These are phyloP conservation scores for Penicillium egyptiacum DNA, from an alignment of 495 filamentous ascomycete genomes.

Conservation along the genomic window DNA sequence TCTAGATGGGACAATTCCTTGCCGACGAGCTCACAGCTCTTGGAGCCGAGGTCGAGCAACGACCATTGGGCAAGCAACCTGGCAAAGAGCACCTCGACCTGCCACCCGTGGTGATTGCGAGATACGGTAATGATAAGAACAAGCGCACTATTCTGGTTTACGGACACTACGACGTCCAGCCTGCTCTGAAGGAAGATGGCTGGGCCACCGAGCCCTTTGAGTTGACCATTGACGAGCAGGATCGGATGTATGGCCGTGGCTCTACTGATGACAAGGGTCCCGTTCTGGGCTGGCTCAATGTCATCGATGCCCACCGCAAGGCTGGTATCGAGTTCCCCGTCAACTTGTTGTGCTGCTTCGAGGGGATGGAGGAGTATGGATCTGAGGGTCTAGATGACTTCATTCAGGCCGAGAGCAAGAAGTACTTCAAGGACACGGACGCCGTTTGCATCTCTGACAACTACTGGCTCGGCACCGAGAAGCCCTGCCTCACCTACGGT, in stretches of 20 bases:
- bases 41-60: constrained; percentile 81
- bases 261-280: constrained; percentile 98
- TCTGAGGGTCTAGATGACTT: constrained; percentile 96
- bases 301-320: constrained; percentile 94
- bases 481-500: constrained; percentile 96
- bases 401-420: constrained; percentile 82
- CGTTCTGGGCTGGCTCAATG: constrained; percentile 95
- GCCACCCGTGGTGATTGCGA: constrained; percentile 86
- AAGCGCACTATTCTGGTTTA: constrained; percentile 97
- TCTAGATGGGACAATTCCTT: constrained; percentile 88
- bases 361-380: constrained; percentile 99
- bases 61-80: constrained; percentile 84
- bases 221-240: constrained; percentile 82
- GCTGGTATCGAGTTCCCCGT: constrained; percentile 93
- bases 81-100: constrained; percentile 86
- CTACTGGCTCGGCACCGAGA: constrained; percentile 99
- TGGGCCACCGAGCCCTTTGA: constrained; percentile 97
- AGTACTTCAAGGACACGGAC: constrained; percentile 91
- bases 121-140: constrained; percentile 85
- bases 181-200: constrained; percentile 87
- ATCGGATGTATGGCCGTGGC: constrained; percentile 92
- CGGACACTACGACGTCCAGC: constrained; percentile 99
- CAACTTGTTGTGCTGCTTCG: constrained; percentile 99
- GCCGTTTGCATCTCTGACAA: constrained; percentile 99
- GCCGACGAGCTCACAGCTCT: constrained; percentile 76